phyloP scores from a whole-genome alignment of 805 yeast genomes.

The Pichia nakasei region DNA sequence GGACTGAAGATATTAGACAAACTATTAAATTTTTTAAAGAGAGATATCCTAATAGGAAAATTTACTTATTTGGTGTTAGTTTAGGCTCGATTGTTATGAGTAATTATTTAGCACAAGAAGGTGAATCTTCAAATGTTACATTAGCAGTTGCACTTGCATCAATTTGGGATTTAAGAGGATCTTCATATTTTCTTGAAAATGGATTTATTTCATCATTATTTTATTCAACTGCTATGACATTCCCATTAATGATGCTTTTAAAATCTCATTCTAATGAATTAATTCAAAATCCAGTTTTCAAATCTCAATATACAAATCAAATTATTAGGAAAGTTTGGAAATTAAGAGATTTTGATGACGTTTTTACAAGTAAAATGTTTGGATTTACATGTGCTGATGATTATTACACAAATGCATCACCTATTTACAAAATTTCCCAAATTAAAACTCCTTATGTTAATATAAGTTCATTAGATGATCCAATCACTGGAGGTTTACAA shows the following conservation, averaged over 20 bases:
- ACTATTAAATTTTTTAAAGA: slow-evolving; percentile 41
- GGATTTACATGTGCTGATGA: slow-evolving; percentile 57
- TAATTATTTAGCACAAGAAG: slow-evolving; percentile 65
- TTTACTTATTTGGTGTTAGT: slow-evolving; percentile 70
- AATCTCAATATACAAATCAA: slow-evolving; percentile 14
- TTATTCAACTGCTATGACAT: slow-evolving; percentile 45
- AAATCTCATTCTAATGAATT: slow-evolving; percentile 33
- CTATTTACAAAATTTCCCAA: slow-evolving; percentile 39
- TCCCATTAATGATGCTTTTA: slow-evolving; percentile 36
- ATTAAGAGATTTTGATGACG: slow-evolving; percentile 53
- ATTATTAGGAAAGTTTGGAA: slow-evolving; percentile 17
- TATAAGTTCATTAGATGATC: slow-evolving; percentile 66
- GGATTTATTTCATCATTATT: slow-evolving; percentile 35
- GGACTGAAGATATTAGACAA: slow-evolving; percentile 61
- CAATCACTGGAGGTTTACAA: slow-evolving; percentile 46
- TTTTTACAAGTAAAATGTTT: slow-evolving; percentile 54
- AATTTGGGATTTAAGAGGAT: slow-evolving; percentile 66
- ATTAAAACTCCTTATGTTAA: slow-evolving; percentile 57
- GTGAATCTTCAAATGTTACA: slow-evolving; percentile 34
- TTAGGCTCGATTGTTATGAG: slow-evolving; percentile 67
- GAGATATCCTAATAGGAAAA: slow-evolving; percentile 51
- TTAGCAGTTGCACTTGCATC: slow-evolving; percentile 55
- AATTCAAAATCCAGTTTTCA: slow-evolving; percentile 22
- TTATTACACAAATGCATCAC: slow-evolving; percentile 58
- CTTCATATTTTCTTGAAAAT: slow-evolving; percentile 35